Percentiles rank a stretch among this genome's conserved stretches.
Conservation (phyloP, 2,329 filamentous ascomycete genomes). For the Alternaria angustiovoidea region DNA sequence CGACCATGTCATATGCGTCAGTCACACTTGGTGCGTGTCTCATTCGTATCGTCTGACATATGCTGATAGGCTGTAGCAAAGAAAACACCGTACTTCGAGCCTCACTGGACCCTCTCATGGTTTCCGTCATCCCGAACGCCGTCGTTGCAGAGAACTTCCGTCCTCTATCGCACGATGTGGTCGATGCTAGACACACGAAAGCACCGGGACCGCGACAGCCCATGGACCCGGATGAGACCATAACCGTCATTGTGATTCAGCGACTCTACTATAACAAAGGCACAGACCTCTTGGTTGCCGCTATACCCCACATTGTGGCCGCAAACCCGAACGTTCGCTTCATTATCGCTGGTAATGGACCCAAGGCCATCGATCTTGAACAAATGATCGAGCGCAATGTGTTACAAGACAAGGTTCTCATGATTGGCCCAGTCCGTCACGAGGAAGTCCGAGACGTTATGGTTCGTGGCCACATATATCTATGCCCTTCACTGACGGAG, state of each 20-base stretch:
- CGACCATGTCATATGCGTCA: conserved; percentile 97
- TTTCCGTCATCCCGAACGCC: conserved; percentile 97
- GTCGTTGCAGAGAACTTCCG: conserved; percentile 96
- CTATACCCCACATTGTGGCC: conserved; percentile 89
- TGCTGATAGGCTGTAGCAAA: conserved; percentile 67
- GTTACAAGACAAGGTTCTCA: conserved; percentile 89
- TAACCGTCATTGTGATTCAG: conserved; percentile 97
- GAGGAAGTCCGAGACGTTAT: conserved; percentile 98
- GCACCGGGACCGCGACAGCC: conserved; percentile 68
- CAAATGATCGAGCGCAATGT: conserved; percentile 98
- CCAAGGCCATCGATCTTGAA: conserved; percentile 96
- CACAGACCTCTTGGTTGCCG: conserved; percentile 94
- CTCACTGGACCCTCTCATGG: conserved; percentile 93
- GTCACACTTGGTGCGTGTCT: conserved; percentile 84
- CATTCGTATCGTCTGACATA: no score
- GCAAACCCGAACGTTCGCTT: conserved; percentile 93
- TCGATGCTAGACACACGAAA: conserved; percentile 35
- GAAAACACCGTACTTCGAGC: conserved; percentile 96
- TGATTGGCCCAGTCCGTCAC: conserved; percentile 90
- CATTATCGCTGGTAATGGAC: conserved; percentile 93
- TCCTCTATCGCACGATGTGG: conserved; percentile 63
- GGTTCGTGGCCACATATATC: conserved; percentile 94
- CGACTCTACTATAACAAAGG: conserved; percentile 99
- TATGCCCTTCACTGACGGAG: conserved; percentile 93
- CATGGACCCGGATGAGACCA: conserved; percentile 82